Conservation (phyloP, 179 eudicot species). For the Camellia oleifera region DNA sequence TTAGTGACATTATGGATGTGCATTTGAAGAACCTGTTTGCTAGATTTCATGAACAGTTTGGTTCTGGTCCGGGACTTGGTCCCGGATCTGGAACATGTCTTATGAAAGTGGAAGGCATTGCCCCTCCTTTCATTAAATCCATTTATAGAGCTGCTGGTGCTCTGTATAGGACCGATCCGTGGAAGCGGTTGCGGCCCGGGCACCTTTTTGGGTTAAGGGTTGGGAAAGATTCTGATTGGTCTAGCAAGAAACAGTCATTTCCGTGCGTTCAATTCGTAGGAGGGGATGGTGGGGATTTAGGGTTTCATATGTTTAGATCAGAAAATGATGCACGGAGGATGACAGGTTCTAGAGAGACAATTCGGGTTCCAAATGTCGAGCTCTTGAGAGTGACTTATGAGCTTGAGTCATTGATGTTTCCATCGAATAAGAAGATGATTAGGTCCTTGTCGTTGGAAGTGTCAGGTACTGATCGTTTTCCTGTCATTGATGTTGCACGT, state of each 20-base stretch:
- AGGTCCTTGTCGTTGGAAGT: conserved; percentile 44
- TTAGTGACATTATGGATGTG: conserved; percentile 33
- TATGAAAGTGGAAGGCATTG: conserved; percentile 46
- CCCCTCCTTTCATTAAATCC: conserved; percentile 48
- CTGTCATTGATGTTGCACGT: conserved; percentile 56
- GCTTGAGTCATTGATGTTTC: conserved; percentile 42
- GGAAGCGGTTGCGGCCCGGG: conserved; percentile 54
- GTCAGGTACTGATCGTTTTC: conserved; percentile 49
- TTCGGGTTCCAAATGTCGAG: conserved; percentile 55
- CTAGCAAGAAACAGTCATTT: conserved; percentile 49
- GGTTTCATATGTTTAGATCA: conserved; percentile 50
- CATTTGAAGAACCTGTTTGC: conserved; percentile 61
- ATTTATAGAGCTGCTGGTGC: conserved; percentile 61
- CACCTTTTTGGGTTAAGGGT: conserved; percentile 52
- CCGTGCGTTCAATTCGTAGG: conserved; percentile 58
- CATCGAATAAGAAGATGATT: conserved; percentile 45
- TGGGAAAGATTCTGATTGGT: conserved; percentile 67
- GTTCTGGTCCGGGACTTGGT: conserved; percentile 76
- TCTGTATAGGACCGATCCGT: conserved; percentile 58
- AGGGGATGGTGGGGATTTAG: conserved; percentile 68
- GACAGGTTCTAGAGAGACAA: conserved; percentile 47
- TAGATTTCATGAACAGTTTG: conserved; percentile 66
- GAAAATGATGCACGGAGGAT: conserved; percentile 45
- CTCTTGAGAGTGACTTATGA: conserved; percentile 57
- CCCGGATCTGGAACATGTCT: conserved; percentile 68